Base-by-base conservation (phyloP, 768 basidiomycete genomes). In the Phlebiopsis gigantea region DNA sequence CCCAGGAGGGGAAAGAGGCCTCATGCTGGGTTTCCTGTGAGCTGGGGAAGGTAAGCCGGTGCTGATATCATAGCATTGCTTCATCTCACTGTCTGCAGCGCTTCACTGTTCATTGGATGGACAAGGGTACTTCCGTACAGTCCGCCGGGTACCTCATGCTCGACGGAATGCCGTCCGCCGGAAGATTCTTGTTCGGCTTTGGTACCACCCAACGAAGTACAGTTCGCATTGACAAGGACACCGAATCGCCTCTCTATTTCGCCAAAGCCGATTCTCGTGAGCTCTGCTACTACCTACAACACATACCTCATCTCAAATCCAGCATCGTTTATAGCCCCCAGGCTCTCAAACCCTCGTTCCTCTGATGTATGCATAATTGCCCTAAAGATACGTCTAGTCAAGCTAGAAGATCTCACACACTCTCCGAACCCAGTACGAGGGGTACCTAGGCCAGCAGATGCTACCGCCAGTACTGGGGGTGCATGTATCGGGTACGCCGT, bases 1-100 rank as follows among this genome's bases (percentile, higher is more conserved):
- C 78, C 5, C 68, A 80, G 28, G 81, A 86, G 54, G 60, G 65
- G 4, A 68, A 79, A 57, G 73, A 73, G 8, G 77, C 84, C 7
- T 81, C 81, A 0, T 88, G 88, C 64, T 88, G 85, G 85, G 81
- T 89, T 61, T 79, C 83, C 6, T 79, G 85, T 56, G 75, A 80
- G 49, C 72, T 72, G 24, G 85, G 84, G 24, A 76, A 83, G 74
- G 85, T 83, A 57, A 25, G 44, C 45, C 17, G 9, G 22, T 21
- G 39, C 46, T 46, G 5, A 34, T 43, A n/a, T n/a, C n/a, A n/a
- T 25, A 25, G 7, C 46, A n/a, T 45, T 9, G 22, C 7, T 25
- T 28, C 25, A 7, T 4, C 7, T n/a, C n/a, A 48, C 4, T 46
- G 22, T n/a, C 25, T 25, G n/a, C 31, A 88, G 85, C 66, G 61